A percentile compares a stretch with the other conserved stretches of the same genome.
phyloP scores from a whole-genome alignment of 345 rosid genomes.

The Murraya koenigii region DNA sequence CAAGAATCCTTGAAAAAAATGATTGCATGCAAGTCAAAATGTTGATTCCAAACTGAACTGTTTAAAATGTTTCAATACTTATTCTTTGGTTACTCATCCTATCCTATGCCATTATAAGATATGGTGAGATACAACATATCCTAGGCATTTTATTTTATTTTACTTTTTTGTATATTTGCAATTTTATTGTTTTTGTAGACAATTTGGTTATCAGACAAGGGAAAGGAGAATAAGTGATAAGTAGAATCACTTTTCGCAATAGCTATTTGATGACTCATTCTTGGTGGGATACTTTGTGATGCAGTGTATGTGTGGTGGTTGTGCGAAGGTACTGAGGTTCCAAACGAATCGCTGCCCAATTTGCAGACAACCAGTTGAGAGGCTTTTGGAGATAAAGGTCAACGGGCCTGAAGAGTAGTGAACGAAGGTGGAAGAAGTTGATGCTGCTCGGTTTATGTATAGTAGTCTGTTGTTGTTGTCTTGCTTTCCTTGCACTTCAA shows the following conservation, averaged over 20 bases:
- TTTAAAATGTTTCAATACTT: not conserved
- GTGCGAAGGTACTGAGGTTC: slow-evolving; percentile 90
- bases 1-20: not conserved
- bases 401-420: slow-evolving; percentile 32
- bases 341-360: slow-evolving; percentile 90
- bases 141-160: not conserved
- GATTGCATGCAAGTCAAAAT: not conserved
- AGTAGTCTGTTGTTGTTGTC: slow-evolving; percentile 15
- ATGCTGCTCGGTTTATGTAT: slow-evolving; percentile 23
- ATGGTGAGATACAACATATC: not conserved
- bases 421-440: slow-evolving; percentile 28
- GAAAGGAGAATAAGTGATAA: not conserved
- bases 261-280: slow-evolving; percentile 7
- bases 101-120: not conserved
- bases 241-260: not conserved
- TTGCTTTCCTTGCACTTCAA: not conserved
- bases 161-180: not conserved
- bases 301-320: slow-evolving; percentile 98
- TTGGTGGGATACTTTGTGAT: not conserved
- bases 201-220: not conserved
- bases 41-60: not conserved
- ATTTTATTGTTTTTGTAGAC: not conserved
- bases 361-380: slow-evolving; percentile 92
- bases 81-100: not conserved
- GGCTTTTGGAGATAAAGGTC: slow-evolving; percentile 90